Percentiles rank a stretch among this genome's conserved stretches.
These are phyloP conservation scores for Trichophyton mentagrophytes DNA, from an alignment of 2,329 filamentous ascomycete genomes.

Conservation along the genomic window DNA sequence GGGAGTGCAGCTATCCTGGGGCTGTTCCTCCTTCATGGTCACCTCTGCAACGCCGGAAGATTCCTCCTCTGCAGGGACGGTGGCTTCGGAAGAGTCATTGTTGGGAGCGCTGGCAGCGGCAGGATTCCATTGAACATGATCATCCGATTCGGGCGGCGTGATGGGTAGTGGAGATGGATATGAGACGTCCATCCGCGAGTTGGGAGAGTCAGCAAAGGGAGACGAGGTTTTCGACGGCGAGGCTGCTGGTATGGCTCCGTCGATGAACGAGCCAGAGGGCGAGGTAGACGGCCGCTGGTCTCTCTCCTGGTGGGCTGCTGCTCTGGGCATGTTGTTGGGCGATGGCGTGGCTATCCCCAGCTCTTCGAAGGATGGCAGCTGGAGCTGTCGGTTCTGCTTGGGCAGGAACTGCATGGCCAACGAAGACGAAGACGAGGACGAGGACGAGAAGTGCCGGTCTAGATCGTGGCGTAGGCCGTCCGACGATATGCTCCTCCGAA, in stretches of 20 bases:
- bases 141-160: constrained; percentile 33
- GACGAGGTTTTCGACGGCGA: not conserved
- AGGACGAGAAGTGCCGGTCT: constrained; percentile 16
- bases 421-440: constrained; percentile 19
- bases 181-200: constrained; percentile 14
- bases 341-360: constrained; percentile 38
- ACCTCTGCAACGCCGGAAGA: not conserved
- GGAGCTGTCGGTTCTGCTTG: constrained; percentile 29
- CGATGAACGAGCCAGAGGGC: not conserved
- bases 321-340: constrained; percentile 1
- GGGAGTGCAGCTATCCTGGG: not conserved
- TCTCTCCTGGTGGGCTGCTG: not conserved
- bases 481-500: constrained; percentile 10
- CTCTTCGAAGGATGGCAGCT: constrained; percentile 42
- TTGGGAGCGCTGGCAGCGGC: constrained; percentile 20
- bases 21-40: not conserved
- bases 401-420: constrained; percentile 26
- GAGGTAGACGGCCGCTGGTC: not conserved
- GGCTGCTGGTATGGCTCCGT: not conserved
- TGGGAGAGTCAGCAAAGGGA: constrained; percentile 3
- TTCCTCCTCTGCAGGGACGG: not conserved
- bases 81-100: constrained; percentile 15
- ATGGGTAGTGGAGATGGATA: constrained; percentile 27
- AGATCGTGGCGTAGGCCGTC: constrained; percentile 3
- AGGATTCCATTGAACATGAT: constrained; percentile 27